Evolutionary conservation across 805 yeast species (phyloP).

Genomic region (Ogataea ramenticola): DNA sequence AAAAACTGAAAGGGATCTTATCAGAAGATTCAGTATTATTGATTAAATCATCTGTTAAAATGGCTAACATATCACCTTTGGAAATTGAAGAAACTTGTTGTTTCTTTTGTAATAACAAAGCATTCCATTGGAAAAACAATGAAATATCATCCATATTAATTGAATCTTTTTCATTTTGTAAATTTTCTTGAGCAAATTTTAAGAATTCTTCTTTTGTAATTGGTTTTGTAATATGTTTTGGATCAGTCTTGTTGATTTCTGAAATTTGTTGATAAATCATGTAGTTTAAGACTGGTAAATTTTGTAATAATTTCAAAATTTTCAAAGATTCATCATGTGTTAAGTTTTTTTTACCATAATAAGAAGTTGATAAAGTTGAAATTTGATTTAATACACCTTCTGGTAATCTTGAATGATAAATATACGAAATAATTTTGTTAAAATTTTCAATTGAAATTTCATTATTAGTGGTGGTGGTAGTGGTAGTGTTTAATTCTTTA

Average conservation of each 20-base stretch:
- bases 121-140: slow-evolving; percentile 29
- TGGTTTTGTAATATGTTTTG: slow-evolving; percentile 12
- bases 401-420: slow-evolving; percentile 24
- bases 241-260: slow-evolving; percentile 11
- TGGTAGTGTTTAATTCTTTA: slow-evolving; percentile 5
- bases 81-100: slow-evolving; percentile 17
- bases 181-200: slow-evolving; percentile 14
- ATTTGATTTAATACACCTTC: slow-evolving; percentile 59
- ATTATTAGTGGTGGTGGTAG: not conserved
- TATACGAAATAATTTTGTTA: slow-evolving; percentile 12
- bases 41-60: slow-evolving; percentile 47
- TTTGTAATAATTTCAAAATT: slow-evolving; percentile 36
- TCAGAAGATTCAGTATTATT: slow-evolving; percentile 41
- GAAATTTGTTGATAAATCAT: slow-evolving; percentile 21
- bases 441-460: slow-evolving; percentile 15
- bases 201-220: slow-evolving; percentile 19
- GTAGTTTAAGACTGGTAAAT: slow-evolving; percentile 26
- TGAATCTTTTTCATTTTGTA: slow-evolving; percentile 4
- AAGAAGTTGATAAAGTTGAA: slow-evolving; percentile 25
- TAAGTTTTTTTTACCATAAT: slow-evolving; percentile 36
- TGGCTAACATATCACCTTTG: slow-evolving; percentile 26
- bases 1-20: slow-evolving; percentile 31
- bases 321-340: slow-evolving; percentile 41
- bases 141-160: slow-evolving; percentile 20
- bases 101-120: slow-evolving; percentile 20